phyloP scores from a whole-genome alignment of 2,329 filamentous ascomycete genomes.

The Stachybotrys chlorohalonatus region DNA sequence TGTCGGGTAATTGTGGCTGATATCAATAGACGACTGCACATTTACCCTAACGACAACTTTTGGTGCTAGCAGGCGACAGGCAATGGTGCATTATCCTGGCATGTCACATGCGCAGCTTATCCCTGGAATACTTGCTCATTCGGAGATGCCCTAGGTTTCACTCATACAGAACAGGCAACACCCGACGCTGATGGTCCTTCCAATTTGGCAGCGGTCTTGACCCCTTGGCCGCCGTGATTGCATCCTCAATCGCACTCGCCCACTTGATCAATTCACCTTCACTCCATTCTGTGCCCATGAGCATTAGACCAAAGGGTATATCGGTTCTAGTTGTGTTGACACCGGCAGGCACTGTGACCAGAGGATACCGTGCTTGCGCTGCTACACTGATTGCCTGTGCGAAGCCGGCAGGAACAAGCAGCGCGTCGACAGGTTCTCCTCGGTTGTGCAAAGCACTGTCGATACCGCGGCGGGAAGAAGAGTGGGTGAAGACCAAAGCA shows the following conservation, averaged over 20 bases:
- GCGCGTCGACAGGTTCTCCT: slow-evolving; percentile 42
- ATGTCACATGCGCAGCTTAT: no score
- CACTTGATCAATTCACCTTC: slow-evolving; percentile 50
- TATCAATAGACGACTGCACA: no score
- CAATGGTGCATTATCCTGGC: no score
- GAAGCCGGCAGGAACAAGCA: slow-evolving; percentile 61
- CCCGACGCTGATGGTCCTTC: no score
- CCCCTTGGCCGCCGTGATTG: no score
- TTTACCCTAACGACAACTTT: no score
- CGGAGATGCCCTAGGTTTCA: no score
- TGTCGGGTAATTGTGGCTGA: no score
- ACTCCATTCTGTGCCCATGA: slow-evolving; percentile 51
- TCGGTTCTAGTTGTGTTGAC: slow-evolving; percentile 37
- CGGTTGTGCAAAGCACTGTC: slow-evolving; percentile 51
- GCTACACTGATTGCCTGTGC: slow-evolving; percentile 61
- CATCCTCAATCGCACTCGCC: slow-evolving; percentile 50
- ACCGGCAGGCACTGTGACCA: slow-evolving; percentile 60
- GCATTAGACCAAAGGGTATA: slow-evolving; percentile 52
- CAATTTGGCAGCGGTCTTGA: no score
- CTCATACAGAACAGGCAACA: no score
- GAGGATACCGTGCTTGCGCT: slow-evolving; percentile 67
- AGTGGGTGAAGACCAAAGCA: slow-evolving; percentile 53
- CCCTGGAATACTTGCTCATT: no score
- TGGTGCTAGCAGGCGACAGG: no score
- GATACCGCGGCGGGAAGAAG: slow-evolving; percentile 56